phyloP scores from a whole-genome alignment of 176 grass and related monocot genomes.

The Secale cereale region DNA sequence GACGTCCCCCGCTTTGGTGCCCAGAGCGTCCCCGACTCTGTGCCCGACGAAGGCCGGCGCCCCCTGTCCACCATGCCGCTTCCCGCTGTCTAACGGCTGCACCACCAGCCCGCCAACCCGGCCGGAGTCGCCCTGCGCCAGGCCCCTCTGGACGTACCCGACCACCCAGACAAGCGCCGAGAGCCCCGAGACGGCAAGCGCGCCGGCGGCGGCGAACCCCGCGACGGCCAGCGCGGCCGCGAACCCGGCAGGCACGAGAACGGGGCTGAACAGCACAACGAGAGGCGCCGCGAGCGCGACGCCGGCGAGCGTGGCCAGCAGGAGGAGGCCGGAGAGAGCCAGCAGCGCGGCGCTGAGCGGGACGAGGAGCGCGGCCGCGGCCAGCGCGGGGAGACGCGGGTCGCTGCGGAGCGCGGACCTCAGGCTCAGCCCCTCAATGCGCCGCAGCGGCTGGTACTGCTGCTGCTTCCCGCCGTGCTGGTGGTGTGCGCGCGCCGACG shows the following conservation, averaged over 20 bases:
- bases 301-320: slow-evolving; percentile 27
- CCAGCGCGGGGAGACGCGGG: neutral
- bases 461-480: neutral
- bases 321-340: slow-evolving; percentile 10
- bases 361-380: slow-evolving; percentile 26
- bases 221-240: slow-evolving; percentile 13
- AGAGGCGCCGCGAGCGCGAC: slow-evolving; percentile 28
- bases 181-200: slow-evolving; percentile 23
- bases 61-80: neutral
- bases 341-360: slow-evolving; percentile 43
- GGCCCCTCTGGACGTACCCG: slow-evolving; percentile 1
- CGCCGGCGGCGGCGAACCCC: slow-evolving; percentile 39
- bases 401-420: neutral
- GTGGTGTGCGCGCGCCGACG: neutral
- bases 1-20: neutral
- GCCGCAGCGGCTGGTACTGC: slow-evolving; percentile 13
- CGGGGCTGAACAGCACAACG: slow-evolving; percentile 51
- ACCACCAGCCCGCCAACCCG: slow-evolving; percentile 15
- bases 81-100: slow-evolving; percentile 35
- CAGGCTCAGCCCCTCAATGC: slow-evolving; percentile 9
- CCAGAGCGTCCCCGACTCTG: neutral
- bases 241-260: slow-evolving; percentile 36
- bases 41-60: slow-evolving; percentile 26
- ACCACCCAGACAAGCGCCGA: slow-evolving; percentile 43
- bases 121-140: neutral